Evolutionary conservation across 2,329 filamentous ascomycete species (phyloP).

Genomic region (Sclerotinia minor): DNA sequence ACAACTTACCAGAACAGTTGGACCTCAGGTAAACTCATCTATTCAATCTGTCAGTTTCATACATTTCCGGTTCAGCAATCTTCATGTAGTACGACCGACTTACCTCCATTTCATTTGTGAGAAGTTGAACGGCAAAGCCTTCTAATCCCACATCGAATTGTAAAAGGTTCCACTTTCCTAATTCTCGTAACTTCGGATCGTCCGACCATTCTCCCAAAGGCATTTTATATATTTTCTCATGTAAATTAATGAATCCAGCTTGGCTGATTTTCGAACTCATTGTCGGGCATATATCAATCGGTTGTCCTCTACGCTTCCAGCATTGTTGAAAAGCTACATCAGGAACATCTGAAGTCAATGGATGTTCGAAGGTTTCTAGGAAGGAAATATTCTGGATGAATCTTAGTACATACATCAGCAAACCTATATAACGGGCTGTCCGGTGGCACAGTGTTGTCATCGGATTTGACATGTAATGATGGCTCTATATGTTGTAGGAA

Average conservation of each 20-base stretch:
- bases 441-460: conserved; percentile 48
- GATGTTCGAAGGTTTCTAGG: background rate
- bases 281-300: conserved; percentile 39
- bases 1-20: conserved; percentile 34
- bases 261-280: conserved; percentile 34
- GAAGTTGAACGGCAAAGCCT: conserved; percentile 34
- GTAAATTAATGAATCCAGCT: conserved; percentile 41
- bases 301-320: conserved; percentile 45
- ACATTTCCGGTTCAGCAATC: background rate
- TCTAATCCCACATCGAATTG: conserved; percentile 36
- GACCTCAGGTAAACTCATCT: conserved; percentile 35
- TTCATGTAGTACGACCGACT: conserved; percentile 25
- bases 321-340: conserved; percentile 44
- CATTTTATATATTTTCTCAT: conserved; percentile 35
- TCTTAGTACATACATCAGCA: conserved; percentile 36
- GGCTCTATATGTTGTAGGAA: conserved; percentile 42
- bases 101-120: conserved; percentile 37
- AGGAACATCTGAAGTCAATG: conserved; percentile 12
- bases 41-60: conserved; percentile 26
- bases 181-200: conserved; percentile 39
- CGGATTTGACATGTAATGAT: conserved; percentile 42
- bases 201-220: conserved; percentile 43
- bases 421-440: conserved; percentile 47
- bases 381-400: background rate
- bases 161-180: conserved; percentile 34